Evolutionary conservation across 768 basidiomycete species (phyloP).

Genomic region (Dacryopinax spathularia): DNA sequence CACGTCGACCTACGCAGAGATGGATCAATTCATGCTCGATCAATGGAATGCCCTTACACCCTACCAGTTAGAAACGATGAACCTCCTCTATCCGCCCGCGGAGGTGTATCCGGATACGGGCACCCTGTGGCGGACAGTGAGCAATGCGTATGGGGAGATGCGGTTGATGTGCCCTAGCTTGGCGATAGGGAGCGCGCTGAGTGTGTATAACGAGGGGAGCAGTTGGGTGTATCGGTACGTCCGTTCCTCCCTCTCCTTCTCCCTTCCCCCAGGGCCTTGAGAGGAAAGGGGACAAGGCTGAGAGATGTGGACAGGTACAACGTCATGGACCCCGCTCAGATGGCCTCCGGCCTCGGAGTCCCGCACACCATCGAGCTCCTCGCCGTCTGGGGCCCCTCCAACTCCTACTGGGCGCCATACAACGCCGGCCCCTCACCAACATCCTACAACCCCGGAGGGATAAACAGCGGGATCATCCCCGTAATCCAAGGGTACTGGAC

Average conservation of each 20-base stretch:
- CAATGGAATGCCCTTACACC: neutral
- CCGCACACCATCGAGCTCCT: neutral
- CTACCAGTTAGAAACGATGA: neutral
- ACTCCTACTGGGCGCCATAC: neutral
- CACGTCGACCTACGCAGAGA: neutral
- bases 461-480: neutral
- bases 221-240: neutral
- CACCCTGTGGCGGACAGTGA: neutral
- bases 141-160: neutral
- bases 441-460: neutral
- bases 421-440: neutral
- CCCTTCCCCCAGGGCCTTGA: neutral
- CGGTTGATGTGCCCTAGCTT: neutral
- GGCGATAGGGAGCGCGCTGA: neutral
- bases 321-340: neutral
- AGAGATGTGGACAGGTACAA: neutral
- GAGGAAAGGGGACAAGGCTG: neutral
- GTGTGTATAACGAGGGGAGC: neutral
- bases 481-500: neutral
- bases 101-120: neutral
- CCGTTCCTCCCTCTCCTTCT: neutral
- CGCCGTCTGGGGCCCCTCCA: neutral
- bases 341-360: neutral
- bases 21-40: neutral
- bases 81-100: neutral